Evolutionary conservation across 441 rosid genomes (phyloP).

Genomic region (Bocquillonia castaneifolia): DNA sequence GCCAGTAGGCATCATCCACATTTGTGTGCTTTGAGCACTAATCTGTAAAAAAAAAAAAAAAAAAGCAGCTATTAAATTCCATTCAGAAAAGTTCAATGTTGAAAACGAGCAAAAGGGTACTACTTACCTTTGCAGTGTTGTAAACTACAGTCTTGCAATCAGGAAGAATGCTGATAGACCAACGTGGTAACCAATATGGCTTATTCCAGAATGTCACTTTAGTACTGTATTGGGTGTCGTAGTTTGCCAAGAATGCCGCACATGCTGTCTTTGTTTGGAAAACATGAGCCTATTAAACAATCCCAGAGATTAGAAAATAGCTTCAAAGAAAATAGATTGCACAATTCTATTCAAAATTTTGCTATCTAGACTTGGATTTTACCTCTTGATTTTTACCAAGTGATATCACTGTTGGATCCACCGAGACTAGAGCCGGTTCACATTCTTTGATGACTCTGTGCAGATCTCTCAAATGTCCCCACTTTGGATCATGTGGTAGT

Average conservation of each 20-base stretch:
- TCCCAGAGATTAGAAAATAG: neutral
- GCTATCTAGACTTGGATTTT: neutral
- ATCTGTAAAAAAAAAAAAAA: constrained; percentile 39
- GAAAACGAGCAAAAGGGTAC: neutral
- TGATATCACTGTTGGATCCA: constrained; percentile 48
- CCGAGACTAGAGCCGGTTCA: constrained; percentile 78
- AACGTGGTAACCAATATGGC: constrained; percentile 80
- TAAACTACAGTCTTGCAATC: constrained; percentile 89
- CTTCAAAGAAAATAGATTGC: neutral
- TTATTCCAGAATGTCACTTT: constrained; percentile 59
- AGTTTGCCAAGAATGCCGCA: constrained; percentile 89
- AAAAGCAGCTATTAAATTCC: neutral
- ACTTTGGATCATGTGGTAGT: constrained; percentile 75
- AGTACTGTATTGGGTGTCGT: constrained; percentile 47
- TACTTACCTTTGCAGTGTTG: constrained; percentile 86
- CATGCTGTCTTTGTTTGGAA: constrained; percentile 63
- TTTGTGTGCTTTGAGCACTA: constrained; percentile 67
- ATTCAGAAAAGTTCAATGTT: neutral
- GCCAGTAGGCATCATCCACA: constrained; percentile 69
- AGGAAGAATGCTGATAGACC: constrained; percentile 98
- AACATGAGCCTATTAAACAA: constrained; percentile 69
- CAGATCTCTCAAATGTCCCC: constrained; percentile 91
- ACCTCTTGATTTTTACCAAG: constrained; percentile 89
- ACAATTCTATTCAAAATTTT: neutral
- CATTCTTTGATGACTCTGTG: constrained; percentile 82